These are phyloP conservation scores for Aspergillus eucalypticola DNA, from an alignment of 2,329 filamentous ascomycete genomes.

Conservation along the genomic window DNA sequence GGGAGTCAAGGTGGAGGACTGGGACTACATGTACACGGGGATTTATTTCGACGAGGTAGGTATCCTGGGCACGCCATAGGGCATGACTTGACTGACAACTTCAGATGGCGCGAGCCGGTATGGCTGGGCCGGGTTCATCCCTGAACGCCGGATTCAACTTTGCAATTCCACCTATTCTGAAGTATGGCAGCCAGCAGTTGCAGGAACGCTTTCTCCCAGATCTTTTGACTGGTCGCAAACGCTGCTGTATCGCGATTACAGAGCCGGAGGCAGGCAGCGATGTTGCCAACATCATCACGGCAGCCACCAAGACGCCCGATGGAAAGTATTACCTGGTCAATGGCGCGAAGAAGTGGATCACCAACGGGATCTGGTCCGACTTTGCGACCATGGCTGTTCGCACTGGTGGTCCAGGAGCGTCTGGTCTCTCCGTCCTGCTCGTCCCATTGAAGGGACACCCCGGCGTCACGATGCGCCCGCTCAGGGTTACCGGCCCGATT, in stretches of 20 bases:
- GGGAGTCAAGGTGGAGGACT: slow-evolving; percentile 70
- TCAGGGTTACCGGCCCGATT: slow-evolving; percentile 67
- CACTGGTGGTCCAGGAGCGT: slow-evolving; percentile 65
- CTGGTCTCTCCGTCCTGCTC: slow-evolving; percentile 66
- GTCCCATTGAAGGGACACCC: slow-evolving; percentile 68
- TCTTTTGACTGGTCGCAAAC: slow-evolving; percentile 65
- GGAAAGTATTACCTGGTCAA: slow-evolving; percentile 71
- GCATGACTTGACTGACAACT: neutral
- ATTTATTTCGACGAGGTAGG: slow-evolving; percentile 68
- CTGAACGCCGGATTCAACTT: slow-evolving; percentile 72
- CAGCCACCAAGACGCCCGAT: slow-evolving; percentile 61
- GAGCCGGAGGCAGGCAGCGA: slow-evolving; percentile 74
- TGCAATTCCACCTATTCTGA: slow-evolving; percentile 69
- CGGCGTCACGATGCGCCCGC: slow-evolving; percentile 67
- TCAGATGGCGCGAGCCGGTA: slow-evolving; percentile 64
- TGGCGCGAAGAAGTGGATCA: slow-evolving; percentile 79
- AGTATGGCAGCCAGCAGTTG: slow-evolving; percentile 63
- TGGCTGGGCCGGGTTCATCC: slow-evolving; percentile 64
- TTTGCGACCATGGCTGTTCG: slow-evolving; percentile 71
- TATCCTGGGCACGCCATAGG: neutral
- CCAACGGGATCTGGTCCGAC: slow-evolving; percentile 70
- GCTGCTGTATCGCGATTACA: slow-evolving; percentile 75
- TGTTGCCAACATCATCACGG: slow-evolving; percentile 71
- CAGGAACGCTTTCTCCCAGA: slow-evolving; percentile 69
- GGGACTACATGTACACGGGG: slow-evolving; percentile 68